Evolutionary conservation across 75 land plant species (phyloP).

Genomic region (Pinus albicaulis): DNA sequence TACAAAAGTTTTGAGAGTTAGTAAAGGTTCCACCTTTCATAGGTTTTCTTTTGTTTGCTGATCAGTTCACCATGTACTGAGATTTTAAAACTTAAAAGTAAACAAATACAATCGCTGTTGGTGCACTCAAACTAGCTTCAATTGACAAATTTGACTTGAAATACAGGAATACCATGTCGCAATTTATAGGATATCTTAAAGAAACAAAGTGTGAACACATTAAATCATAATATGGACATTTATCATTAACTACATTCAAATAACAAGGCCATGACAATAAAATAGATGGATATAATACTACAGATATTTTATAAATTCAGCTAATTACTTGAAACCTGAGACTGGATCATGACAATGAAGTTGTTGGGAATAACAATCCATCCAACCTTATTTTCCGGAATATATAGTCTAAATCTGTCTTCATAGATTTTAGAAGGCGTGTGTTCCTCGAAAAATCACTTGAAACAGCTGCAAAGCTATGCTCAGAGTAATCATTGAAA

Average conservation of each 20-base stretch:
- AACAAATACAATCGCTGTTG: no score
- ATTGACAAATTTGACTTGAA: no score
- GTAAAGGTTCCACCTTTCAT: no score
- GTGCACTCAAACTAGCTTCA: no score
- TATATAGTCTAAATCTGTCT: conserved; percentile 84
- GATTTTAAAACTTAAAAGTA: no score
- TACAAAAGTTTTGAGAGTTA: no score
- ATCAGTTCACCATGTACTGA: no score
- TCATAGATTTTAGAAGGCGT: conserved; percentile 77
- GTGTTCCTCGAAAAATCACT: conserved; percentile 68
- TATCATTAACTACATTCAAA: not conserved
- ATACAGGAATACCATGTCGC: not conserved
- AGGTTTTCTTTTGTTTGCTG: no score
- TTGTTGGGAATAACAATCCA: not conserved
- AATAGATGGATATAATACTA: not conserved
- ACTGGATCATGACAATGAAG: not conserved
- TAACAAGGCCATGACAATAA: not conserved
- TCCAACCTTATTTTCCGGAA: conserved; percentile 78
- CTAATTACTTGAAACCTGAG: not conserved
- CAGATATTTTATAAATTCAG: not conserved
- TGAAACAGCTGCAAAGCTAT: conserved; percentile 71
- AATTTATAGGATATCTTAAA: not conserved
- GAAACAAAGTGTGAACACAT: not conserved
- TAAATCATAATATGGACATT: not conserved
- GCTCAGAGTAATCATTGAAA: conserved; percentile 86